Evolutionary conservation across 352 stramenopile species (phyloP), one percentile per base, ranked within the genome.

Genomic region (Pythium sukuiense): DNA sequence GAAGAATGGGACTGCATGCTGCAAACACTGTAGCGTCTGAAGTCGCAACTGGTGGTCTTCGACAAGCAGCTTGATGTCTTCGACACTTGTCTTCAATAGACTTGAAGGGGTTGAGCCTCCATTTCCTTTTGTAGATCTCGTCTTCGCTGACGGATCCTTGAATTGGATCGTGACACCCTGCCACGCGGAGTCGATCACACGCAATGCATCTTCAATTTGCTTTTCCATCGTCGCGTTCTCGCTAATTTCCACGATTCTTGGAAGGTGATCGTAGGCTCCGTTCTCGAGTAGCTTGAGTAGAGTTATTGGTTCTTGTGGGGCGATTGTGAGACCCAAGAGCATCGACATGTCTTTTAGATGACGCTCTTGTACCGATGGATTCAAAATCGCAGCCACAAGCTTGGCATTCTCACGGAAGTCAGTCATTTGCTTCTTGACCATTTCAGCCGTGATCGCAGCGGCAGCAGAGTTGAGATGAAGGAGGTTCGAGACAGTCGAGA

Each of bases 361-460:
- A 1, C 86, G 70, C 2, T 87, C 76, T 46, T 92, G 80, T 58
- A 94, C 83, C 1, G 72, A 76, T 33, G 77, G 79, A 49, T 94
- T 87, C 37, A 87, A 55, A 55, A 94, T 87, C 2, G 85, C 81
- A 1, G 77, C 73, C 5, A 92, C 86, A 5, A 94, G 65, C 0
- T 80, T 75, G 9, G 83, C 69, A 14, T 87, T 86, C 49, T 91
- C 84, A 5, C 79, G 71, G 41, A 94, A 94, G 48, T 93, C 85
- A 0, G 67, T 76, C 70, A 94, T 88, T 59, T 92, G 86, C 61
- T 94, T 94, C 49, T 88, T 86, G 24, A 93, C 66, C 48, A 88
- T 72, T 50, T 94, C 85, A 0, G 85, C 80, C 0, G 82, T 90
- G 52, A 90, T 80, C 7, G 81, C 80, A 0, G 86, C 80, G 1